These are phyloP conservation scores for Chenopodium quinoa DNA, from an alignment of 148 eudicot species.

Conservation along the genomic window DNA sequence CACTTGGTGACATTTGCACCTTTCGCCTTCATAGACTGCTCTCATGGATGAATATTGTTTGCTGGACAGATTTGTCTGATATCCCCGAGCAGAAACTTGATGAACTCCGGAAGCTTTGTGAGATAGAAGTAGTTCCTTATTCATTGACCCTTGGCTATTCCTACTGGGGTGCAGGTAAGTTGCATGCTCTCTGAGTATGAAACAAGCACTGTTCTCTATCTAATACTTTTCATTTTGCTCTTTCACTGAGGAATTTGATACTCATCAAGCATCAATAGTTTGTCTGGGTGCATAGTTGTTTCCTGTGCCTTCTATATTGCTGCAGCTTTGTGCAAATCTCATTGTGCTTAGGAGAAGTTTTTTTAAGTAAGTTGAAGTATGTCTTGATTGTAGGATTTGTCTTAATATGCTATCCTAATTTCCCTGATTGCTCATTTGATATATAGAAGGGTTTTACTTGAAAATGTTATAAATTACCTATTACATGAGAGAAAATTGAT, in stretches of 20 bases:
- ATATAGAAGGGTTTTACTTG: background rate
- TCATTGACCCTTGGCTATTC: constrained; percentile 89
- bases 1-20: background rate
- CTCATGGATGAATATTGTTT: constrained; percentile 9
- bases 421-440: background rate
- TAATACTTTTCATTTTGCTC: background rate
- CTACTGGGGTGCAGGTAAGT: constrained; percentile 90
- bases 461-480: background rate
- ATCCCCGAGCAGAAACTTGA: constrained; percentile 68
- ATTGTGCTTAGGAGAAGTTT: constrained; percentile 5
- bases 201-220: background rate
- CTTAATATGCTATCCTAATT: background rate
- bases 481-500: background rate
- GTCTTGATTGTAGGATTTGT: background rate
- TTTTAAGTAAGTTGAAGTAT: too few relatives aligned
- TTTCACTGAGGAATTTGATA: background rate
- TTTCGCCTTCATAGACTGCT: background rate
- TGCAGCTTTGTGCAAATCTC: background rate
- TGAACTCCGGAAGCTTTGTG: constrained; percentile 60
- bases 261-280: background rate
- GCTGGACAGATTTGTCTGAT: constrained; percentile 70
- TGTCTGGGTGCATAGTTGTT: background rate
- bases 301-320: background rate
- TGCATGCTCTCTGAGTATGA: constrained; percentile 12
- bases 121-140: constrained; percentile 78